phyloP scores from a whole-genome alignment of 2,329 filamentous ascomycete genomes.

The Madurella mycetomatis region DNA sequence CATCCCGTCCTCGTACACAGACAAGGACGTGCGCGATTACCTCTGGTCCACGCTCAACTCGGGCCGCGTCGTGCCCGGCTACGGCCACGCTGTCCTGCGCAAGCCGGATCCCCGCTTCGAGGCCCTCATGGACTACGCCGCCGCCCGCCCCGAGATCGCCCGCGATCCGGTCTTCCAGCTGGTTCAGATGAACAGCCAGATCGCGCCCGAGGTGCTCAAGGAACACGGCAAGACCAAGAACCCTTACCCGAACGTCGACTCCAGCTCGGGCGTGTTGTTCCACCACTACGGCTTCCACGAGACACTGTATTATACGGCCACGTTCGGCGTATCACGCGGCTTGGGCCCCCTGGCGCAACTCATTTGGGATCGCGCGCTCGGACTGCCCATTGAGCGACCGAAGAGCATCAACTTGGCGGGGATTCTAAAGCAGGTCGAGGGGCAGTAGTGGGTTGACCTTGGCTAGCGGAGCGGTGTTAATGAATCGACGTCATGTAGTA shows the following conservation, averaged over 20 bases:
- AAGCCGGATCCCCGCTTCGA: slow-evolving; percentile 97
- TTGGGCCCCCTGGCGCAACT: slow-evolving; percentile 89
- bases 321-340: slow-evolving; percentile 64
- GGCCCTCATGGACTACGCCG: slow-evolving; percentile 93
- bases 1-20: slow-evolving; percentile 73
- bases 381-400: slow-evolving; percentile 91
- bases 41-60: slow-evolving; percentile 92
- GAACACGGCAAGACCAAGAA: slow-evolving; percentile 99
- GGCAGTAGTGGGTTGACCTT: slow-evolving; percentile 30
- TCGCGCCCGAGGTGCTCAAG: slow-evolving; percentile 84
- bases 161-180: slow-evolving; percentile 88
- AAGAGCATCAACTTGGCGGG: slow-evolving; percentile 96
- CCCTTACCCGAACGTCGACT: slow-evolving; percentile 96
- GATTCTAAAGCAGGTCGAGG: slow-evolving; percentile 64
- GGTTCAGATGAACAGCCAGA: slow-evolving; percentile 86
- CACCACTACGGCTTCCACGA: slow-evolving; percentile 98
- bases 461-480: background rate
- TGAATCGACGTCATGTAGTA: background rate
- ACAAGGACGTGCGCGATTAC: slow-evolving; percentile 80
- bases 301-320: slow-evolving; percentile 86
- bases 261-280: slow-evolving; percentile 88
- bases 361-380: slow-evolving; percentile 91
- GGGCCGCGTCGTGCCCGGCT: slow-evolving; percentile 89
- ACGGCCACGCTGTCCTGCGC: slow-evolving; percentile 91
- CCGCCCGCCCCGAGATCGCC: slow-evolving; percentile 77